Percentiles rank a stretch among this genome's conserved stretches.
These are phyloP conservation scores for Oxyria digyna DNA, from an alignment of 148 eudicot species.

Conservation along the genomic window DNA sequence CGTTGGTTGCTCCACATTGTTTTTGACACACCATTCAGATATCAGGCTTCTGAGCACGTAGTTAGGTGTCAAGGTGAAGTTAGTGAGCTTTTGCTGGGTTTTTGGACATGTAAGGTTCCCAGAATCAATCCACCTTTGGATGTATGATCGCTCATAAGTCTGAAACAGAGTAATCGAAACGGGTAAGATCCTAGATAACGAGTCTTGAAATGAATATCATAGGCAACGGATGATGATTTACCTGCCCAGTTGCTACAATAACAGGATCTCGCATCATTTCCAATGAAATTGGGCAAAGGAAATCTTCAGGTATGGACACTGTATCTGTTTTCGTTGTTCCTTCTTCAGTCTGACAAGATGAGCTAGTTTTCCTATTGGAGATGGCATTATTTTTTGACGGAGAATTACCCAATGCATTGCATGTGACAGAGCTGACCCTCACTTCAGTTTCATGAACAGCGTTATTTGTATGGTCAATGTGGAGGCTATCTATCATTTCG, in stretches of 20 bases:
- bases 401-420: conserved; percentile 18
- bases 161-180: conserved; percentile 17
- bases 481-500: conserved; percentile 46
- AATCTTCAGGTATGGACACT: conserved; percentile 64
- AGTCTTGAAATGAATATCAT: background rate
- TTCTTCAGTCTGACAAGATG: conserved; percentile 24
- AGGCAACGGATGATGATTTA: conserved; percentile 13
- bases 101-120: conserved; percentile 87
- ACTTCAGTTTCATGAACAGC: conserved; percentile 37
- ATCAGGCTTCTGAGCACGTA: conserved; percentile 68
- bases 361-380: conserved; percentile 10
- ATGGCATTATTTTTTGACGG: conserved; percentile 17
- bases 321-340: conserved; percentile 38
- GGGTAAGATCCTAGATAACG: background rate
- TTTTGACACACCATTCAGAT: conserved; percentile 65
- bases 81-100: conserved; percentile 68
- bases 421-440: conserved; percentile 19
- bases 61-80: conserved; percentile 70
- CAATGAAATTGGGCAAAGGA: conserved; percentile 76
- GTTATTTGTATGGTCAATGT: conserved; percentile 41
- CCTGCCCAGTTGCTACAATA: conserved; percentile 90
- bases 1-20: conserved; percentile 32
- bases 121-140: conserved; percentile 92
- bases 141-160: conserved; percentile 90
- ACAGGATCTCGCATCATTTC: conserved; percentile 93